Evolutionary conservation across 345 rosid genomes (phyloP).

Genomic region (Garcia nutans): DNA sequence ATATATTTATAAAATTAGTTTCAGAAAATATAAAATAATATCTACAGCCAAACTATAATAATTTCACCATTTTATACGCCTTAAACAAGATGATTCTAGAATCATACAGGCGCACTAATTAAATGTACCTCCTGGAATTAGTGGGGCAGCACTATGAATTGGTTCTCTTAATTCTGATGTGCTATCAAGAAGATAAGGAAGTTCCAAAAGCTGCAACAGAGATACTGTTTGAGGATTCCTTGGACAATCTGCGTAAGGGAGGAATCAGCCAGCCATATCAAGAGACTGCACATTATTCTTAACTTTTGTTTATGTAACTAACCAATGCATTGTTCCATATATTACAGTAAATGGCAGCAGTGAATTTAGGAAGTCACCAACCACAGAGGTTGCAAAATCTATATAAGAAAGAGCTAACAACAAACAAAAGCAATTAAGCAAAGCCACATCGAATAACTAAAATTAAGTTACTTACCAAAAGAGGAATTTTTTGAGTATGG

Average conservation of each 20-base stretch:
- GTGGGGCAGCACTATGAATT: constrained; percentile 28
- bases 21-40: neutral
- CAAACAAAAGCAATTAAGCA: neutral
- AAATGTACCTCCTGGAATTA: constrained; percentile 42
- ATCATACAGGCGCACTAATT: neutral
- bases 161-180: constrained; percentile 39
- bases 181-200: constrained; percentile 74
- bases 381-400: neutral
- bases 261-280: neutral
- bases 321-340: neutral
- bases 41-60: neutral
- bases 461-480: constrained; percentile 32
- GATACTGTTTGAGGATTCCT: constrained; percentile 77
- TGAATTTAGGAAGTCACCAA: constrained; percentile 5
- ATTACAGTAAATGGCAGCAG: neutral
- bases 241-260: constrained; percentile 40
- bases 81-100: neutral
- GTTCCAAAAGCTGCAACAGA: constrained; percentile 72
- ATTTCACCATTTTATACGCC: too few species aligned
- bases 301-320: constrained; percentile 15
- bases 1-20: constrained; percentile 10
- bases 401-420: neutral
- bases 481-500: constrained; percentile 28
- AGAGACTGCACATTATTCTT: neutral
- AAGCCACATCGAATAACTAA: neutral